These are phyloP conservation scores for Didymella exigua DNA, from an alignment of 2,329 filamentous ascomycete genomes.

Conservation along the genomic window DNA sequence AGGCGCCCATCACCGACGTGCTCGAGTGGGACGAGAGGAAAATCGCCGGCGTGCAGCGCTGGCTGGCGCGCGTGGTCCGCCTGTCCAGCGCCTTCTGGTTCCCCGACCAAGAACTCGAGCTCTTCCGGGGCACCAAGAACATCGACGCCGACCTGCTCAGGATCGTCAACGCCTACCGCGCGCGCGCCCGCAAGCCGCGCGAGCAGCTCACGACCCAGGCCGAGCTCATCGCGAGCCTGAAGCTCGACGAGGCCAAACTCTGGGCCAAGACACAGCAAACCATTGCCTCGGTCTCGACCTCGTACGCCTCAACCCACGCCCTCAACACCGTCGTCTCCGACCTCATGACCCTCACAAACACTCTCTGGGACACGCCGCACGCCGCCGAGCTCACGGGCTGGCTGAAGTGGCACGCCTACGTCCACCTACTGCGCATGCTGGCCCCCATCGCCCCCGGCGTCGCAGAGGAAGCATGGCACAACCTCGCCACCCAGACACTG, in stretches of 20 bases:
- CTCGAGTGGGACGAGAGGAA: conserved; percentile 87
- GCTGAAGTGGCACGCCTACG: conserved; percentile 58
- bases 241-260: conserved; percentile 51
- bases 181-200: background rate
- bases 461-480: conserved; percentile 78
- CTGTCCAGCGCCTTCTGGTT: conserved; percentile 46
- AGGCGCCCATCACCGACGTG: conserved; percentile 81
- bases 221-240: conserved; percentile 21
- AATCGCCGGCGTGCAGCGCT: conserved; percentile 80
- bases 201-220: background rate
- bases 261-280: conserved; percentile 72
- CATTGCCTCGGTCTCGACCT: conserved; percentile 69
- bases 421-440: conserved; percentile 70
- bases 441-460: conserved; percentile 82
- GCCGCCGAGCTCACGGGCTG: conserved; percentile 46
- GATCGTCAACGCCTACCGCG: conserved; percentile 19
- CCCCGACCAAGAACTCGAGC: conserved; percentile 31
- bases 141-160: conserved; percentile 30
- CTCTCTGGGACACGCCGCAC: conserved; percentile 40
- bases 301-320: conserved; percentile 73
- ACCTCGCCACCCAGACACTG: conserved; percentile 51
- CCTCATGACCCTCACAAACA: conserved; percentile 80
- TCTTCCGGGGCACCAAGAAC: conserved; percentile 28
- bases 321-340: conserved; percentile 86
- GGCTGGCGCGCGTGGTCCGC: conserved; percentile 72